Percentiles rank a stretch among this genome's conserved stretches.
These are phyloP conservation scores for Teratosphaeria destructans DNA, from an alignment of 2,329 filamentous ascomycete genomes.

Conservation along the genomic window DNA sequence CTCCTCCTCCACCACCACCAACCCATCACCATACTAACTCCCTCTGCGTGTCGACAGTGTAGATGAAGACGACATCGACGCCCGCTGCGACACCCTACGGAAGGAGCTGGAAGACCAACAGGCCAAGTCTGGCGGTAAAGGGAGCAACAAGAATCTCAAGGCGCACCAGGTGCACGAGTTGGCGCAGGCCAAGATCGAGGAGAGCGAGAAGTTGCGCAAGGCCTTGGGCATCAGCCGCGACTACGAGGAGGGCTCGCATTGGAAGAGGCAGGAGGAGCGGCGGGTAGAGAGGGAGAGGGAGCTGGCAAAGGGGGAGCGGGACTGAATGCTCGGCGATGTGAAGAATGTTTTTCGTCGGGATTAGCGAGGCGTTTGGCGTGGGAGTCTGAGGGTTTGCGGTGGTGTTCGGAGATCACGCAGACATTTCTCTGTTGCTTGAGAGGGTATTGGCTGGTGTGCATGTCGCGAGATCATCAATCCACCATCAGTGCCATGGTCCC, in stretches of 20 bases:
- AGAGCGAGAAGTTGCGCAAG: conserved; percentile 77
- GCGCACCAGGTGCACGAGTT: conserved; percentile 92
- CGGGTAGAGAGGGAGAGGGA: conserved; percentile 18
- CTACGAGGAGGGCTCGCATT: conserved; percentile 78
- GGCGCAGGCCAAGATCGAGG: conserved; percentile 89
- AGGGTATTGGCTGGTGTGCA: too few relatives aligned
- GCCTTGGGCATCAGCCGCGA: conserved; percentile 79
- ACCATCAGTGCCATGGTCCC: too few relatives aligned
- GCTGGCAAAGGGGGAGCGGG: background rate
- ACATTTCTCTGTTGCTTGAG: too few relatives aligned
- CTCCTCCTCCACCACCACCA: background rate
- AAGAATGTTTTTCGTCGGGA: too few relatives aligned
- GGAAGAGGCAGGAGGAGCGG: conserved; percentile 72
- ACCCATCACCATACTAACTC: background rate
- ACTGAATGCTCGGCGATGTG: conserved; percentile 2
- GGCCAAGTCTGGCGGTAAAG: conserved; percentile 35
- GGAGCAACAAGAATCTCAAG: conserved; percentile 56
- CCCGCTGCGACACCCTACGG: conserved; percentile 56
- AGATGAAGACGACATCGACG: conserved; percentile 86
- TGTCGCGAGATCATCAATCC: too few relatives aligned
- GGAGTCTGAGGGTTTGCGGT: too few relatives aligned
- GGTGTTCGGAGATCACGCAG: too few relatives aligned
- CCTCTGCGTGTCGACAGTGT: conserved; percentile 38
- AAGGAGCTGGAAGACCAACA: conserved; percentile 51
- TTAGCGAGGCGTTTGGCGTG: too few relatives aligned